phyloP scores from a whole-genome alignment of 1,284 basidiomycete species.

The Cronartium quercuum region DNA sequence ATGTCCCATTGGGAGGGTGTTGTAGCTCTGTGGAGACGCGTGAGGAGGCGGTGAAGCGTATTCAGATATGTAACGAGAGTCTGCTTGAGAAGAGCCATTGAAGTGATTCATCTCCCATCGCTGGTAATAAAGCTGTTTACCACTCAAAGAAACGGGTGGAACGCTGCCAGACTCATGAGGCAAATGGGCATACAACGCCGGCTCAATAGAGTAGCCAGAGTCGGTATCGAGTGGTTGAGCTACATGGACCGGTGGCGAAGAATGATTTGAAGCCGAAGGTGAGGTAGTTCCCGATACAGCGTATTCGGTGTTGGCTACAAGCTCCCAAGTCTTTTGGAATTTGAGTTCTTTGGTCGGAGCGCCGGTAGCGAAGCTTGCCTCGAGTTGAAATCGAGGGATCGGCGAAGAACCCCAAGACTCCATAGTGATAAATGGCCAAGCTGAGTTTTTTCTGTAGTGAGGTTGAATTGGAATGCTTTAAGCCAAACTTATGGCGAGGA shows the following conservation, averaged over 20 bases:
- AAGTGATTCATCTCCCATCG: not conserved
- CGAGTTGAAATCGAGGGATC: too few relatives aligned
- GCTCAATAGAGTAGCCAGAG: not conserved
- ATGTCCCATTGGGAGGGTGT: not conserved
- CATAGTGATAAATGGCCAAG: conserved; percentile 22
- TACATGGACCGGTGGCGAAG: not conserved
- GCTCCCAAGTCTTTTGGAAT: not conserved
- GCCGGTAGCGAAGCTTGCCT: conserved; percentile 3
- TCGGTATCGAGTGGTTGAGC: not conserved
- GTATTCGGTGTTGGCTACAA: not conserved
- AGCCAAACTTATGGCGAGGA: too few relatives aligned
- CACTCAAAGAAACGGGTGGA: not conserved
- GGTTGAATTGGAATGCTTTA: too few relatives aligned
- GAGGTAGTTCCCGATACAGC: not conserved
- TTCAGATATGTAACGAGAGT: not conserved
- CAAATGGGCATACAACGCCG: not conserved
- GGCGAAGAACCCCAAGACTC: conserved; percentile 30
- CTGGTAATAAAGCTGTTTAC: not conserved
- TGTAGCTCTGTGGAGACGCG: not conserved
- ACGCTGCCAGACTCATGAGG: not conserved
- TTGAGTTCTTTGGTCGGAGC: not conserved
- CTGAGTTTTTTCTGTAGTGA: too few relatives aligned
- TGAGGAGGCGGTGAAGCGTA: not conserved
- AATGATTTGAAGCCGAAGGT: not conserved
- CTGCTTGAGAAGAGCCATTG: not conserved